Conservation (phyloP, 2,329 filamentous ascomycete species). For the Cephalotrichum gorgonifer region DNA sequence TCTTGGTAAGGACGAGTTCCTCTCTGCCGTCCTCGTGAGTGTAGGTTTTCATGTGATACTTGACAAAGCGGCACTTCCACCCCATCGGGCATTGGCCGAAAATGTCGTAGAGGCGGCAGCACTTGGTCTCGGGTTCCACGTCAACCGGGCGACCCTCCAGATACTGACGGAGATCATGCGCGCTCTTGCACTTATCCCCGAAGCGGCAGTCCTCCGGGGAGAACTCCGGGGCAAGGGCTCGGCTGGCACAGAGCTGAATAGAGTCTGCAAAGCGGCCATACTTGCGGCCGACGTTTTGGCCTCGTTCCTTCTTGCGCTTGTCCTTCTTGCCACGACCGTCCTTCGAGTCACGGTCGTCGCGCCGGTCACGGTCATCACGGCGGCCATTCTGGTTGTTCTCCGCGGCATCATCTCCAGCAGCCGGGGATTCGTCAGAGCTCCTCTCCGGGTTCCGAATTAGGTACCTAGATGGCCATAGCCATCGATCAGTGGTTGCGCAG, state of each 20-base stretch:
- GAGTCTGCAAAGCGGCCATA: slow-evolving; percentile 75
- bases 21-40: slow-evolving; percentile 69
- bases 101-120: slow-evolving; percentile 72
- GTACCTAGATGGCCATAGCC: slow-evolving; percentile 15
- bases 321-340: slow-evolving; percentile 20
- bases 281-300: slow-evolving; percentile 70
- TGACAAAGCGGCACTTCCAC: slow-evolving; percentile 90
- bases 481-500: not conserved
- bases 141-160: slow-evolving; percentile 76
- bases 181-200: slow-evolving; percentile 69
- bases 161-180: slow-evolving; percentile 80
- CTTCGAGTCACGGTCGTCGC: not conserved
- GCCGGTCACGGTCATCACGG: not conserved
- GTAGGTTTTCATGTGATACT: slow-evolving; percentile 76
- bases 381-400: slow-evolving; percentile 10
- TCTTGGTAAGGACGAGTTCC: slow-evolving; percentile 63
- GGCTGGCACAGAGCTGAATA: slow-evolving; percentile 66
- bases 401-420: slow-evolving; percentile 27
- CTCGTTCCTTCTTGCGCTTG: slow-evolving; percentile 31
- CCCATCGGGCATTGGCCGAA: slow-evolving; percentile 71
- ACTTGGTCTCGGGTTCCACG: slow-evolving; percentile 46
- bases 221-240: slow-evolving; percentile 66
- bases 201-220: slow-evolving; percentile 68
- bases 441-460: slow-evolving; percentile 21
- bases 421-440: slow-evolving; percentile 42